Conservation (phyloP, 768 basidiomycete genomes). For the Cyathus striatus region DNA sequence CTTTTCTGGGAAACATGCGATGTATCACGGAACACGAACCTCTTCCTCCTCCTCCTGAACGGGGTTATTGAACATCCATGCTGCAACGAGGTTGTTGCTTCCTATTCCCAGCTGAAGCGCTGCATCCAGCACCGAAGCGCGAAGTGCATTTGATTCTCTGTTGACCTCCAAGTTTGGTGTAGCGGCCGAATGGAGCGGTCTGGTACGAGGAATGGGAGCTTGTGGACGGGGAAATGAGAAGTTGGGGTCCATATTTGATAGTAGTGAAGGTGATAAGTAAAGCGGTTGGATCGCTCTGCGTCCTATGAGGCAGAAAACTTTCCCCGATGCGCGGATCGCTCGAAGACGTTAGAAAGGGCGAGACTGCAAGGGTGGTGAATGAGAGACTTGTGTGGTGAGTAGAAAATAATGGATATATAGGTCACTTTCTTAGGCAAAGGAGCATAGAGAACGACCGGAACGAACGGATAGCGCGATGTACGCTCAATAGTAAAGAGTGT, state of each 20-base stretch:
- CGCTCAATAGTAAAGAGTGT: no score
- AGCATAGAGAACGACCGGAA: no score
- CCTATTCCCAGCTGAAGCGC: slow-evolving; percentile 66
- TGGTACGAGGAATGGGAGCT: not conserved
- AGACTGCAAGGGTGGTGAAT: no score
- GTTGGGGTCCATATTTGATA: slow-evolving; percentile 20
- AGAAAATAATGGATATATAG: no score
- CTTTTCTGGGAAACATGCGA: no score
- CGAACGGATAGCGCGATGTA: no score
- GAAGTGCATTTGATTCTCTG: slow-evolving; percentile 54
- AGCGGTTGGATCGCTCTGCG: slow-evolving; percentile 1
- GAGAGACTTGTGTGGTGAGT: no score
- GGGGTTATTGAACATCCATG: slow-evolving; percentile 70
- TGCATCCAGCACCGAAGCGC: slow-evolving; percentile 71
- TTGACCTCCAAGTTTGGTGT: slow-evolving; percentile 6
- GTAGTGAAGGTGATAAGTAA: not conserved
- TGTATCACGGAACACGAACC: slow-evolving; percentile 27
- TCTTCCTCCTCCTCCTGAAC: slow-evolving; percentile 54
- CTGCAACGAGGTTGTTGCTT: slow-evolving; percentile 51
- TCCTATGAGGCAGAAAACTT: not conserved
- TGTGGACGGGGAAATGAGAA: slow-evolving; percentile 23
- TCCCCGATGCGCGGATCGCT: no score
- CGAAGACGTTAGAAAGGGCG: no score
- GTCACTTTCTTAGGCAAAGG: no score
- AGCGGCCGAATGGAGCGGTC: not conserved